These are phyloP conservation scores for Brettanomyces custersianus DNA, from an alignment of 805 yeast species.

Conservation along the genomic window DNA sequence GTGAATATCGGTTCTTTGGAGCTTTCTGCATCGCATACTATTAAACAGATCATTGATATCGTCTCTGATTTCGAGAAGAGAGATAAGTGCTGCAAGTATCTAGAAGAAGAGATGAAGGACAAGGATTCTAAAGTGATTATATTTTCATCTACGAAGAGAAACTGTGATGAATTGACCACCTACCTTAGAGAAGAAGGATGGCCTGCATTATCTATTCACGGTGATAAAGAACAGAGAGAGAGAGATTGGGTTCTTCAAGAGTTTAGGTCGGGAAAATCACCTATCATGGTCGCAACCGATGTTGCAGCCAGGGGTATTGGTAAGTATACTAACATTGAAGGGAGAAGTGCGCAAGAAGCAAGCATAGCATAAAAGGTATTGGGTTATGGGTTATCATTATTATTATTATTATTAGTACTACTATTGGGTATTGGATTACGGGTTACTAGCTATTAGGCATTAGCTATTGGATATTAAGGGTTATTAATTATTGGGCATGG, in stretches of 20 bases:
- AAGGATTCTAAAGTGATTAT: slow-evolving; percentile 71
- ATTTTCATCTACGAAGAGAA: slow-evolving; percentile 95
- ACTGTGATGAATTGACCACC: slow-evolving; percentile 90
- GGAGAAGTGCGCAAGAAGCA: slow-evolving; percentile 1
- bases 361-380: not conserved
- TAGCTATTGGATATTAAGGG: too few relatives aligned
- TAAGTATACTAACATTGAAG: too few relatives aligned
- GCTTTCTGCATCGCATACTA: slow-evolving; percentile 92
- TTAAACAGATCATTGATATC: slow-evolving; percentile 89
- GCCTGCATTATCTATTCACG: slow-evolving; percentile 98
- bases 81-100: slow-evolving; percentile 76
- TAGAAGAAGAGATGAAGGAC: slow-evolving; percentile 70
- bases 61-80: slow-evolving; percentile 88
- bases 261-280: slow-evolving; percentile 86
- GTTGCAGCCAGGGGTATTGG: slow-evolving; percentile 99
- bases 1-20: slow-evolving; percentile 95
- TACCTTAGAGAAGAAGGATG: slow-evolving; percentile 94
- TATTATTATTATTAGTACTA: too few relatives aligned
- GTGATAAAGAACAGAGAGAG: slow-evolving; percentile 95
- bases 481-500: too few relatives aligned
- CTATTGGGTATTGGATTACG: too few relatives aligned
- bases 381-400: not conserved
- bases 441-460: too few relatives aligned
- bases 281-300: slow-evolving; percentile 98
- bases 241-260: slow-evolving; percentile 98